phyloP scores from a whole-genome alignment of 495 filamentous ascomycete species.

The Trichoderma erinaceum region DNA sequence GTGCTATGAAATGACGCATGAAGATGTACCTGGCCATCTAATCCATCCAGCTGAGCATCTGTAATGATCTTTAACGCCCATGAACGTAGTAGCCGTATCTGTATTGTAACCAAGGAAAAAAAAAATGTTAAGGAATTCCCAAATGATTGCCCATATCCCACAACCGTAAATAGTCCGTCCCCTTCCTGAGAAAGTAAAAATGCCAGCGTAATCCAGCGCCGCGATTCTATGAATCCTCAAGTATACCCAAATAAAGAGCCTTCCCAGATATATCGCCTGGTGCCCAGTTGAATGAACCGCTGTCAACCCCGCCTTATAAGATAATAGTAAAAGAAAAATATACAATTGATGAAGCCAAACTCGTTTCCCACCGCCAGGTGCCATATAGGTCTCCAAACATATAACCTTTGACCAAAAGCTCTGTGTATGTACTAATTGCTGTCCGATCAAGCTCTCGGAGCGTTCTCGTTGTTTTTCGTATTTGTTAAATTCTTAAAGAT shows the following conservation, averaged over 20 bases:
- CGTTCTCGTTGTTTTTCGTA: no score
- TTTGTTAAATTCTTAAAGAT: no score
- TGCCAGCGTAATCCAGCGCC: background rate
- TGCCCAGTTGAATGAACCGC: background rate
- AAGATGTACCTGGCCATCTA: no score
- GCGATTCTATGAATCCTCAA: background rate
- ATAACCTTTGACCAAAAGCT: no score
- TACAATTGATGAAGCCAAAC: background rate
- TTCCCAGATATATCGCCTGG: background rate
- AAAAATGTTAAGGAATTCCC: background rate
- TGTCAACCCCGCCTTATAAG: background rate
- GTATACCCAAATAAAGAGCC: background rate
- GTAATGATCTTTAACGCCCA: background rate
- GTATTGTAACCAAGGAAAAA: background rate
- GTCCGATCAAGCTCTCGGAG: no score
- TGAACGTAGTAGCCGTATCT: background rate
- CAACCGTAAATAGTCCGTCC: background rate
- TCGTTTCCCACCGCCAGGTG: background rate
- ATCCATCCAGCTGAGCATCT: background rate
- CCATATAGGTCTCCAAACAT: no score
- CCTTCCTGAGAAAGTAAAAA: background rate
- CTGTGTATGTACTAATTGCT: no score
- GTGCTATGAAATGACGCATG: no score
- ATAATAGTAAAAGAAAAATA: background rate
- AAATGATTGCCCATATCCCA: background rate